Evolutionary conservation across 2,329 filamentous ascomycete species (phyloP).

Genomic region (Cytospora piceae): DNA sequence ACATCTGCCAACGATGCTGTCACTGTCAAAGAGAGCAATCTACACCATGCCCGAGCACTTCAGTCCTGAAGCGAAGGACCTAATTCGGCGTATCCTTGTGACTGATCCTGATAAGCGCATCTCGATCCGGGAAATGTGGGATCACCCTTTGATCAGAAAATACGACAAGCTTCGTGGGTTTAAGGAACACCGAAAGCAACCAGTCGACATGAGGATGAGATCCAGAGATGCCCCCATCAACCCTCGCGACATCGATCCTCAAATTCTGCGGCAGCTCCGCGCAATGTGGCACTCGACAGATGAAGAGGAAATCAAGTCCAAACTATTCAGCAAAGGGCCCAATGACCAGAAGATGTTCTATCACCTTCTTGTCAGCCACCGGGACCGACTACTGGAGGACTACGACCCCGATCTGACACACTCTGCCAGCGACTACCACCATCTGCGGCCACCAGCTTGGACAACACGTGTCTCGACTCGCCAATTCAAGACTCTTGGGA

Average conservation of each 20-base stretch:
- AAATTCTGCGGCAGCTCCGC: conserved; percentile 82
- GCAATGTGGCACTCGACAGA: conserved; percentile 89
- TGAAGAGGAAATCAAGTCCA: conserved; percentile 70
- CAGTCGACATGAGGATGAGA: conserved; percentile 63
- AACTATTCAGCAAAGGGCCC: conserved; percentile 67
- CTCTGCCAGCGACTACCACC: conserved; percentile 90
- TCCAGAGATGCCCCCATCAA: conserved; percentile 61
- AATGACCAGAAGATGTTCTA: conserved; percentile 97
- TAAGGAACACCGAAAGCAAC: conserved; percentile 57
- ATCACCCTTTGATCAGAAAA: conserved; percentile 82
- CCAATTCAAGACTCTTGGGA: conserved; percentile 59
- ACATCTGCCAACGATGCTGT: conserved; percentile 57
- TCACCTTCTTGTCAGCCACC: conserved; percentile 78
- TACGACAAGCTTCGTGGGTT: conserved; percentile 77
- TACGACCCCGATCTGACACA: conserved; percentile 81
- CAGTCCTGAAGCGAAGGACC: conserved; percentile 70
- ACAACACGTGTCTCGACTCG: conserved; percentile 65
- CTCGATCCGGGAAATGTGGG: conserved; percentile 79
- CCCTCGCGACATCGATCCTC: conserved; percentile 73
- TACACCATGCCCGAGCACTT: conserved; percentile 67
- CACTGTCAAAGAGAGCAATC: conserved; percentile 60
- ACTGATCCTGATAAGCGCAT: conserved; percentile 80
- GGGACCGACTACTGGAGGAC: conserved; percentile 83
- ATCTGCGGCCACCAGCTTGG: conserved; percentile 64
- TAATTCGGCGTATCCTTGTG: conserved; percentile 80